Evolutionary conservation across 345 rosid genomes (phyloP).

Genomic region (Citrus reticulata): DNA sequence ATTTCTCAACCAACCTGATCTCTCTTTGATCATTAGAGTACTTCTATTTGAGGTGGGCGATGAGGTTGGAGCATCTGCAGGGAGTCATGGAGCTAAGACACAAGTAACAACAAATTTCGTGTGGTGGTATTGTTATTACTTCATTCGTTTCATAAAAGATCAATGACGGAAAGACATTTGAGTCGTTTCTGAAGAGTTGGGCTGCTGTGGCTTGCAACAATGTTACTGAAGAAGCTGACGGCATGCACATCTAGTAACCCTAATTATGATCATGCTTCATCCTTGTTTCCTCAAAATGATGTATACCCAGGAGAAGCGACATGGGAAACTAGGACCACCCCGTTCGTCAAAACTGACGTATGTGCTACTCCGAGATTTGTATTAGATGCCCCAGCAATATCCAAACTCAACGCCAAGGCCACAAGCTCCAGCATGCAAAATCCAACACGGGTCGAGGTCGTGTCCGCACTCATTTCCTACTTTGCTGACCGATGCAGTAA

Average conservation of each 20-base stretch:
- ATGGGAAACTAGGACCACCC: neutral
- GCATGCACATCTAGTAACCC: neutral
- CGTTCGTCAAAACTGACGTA: neutral
- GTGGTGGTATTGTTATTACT: constrained; percentile 51
- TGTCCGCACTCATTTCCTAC: constrained; percentile 37
- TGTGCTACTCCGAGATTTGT: constrained; percentile 34
- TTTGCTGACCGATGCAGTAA: constrained; percentile 30
- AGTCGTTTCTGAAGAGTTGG: constrained; percentile 40
- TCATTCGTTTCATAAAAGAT: constrained; percentile 36
- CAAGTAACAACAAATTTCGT: constrained; percentile 17
- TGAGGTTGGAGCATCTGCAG: neutral
- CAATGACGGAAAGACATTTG: constrained; percentile 34
- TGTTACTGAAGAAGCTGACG: neutral
- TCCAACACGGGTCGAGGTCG: constrained; percentile 46
- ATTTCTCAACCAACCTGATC: constrained; percentile 14
- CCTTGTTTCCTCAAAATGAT: constrained; percentile 25
- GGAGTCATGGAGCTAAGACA: constrained; percentile 3
- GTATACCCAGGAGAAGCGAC: neutral
- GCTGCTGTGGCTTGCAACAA: constrained; percentile 16
- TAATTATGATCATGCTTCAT: constrained; percentile 10
- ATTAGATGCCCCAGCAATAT: constrained; percentile 35
- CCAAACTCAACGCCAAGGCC: constrained; percentile 30
- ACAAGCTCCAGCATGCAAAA: constrained; percentile 27
- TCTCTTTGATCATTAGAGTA: neutral
- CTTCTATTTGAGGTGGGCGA: too few relatives aligned